Evolutionary conservation across 208 protist species (phyloP).

Genomic region (Leishmania major): DNA sequence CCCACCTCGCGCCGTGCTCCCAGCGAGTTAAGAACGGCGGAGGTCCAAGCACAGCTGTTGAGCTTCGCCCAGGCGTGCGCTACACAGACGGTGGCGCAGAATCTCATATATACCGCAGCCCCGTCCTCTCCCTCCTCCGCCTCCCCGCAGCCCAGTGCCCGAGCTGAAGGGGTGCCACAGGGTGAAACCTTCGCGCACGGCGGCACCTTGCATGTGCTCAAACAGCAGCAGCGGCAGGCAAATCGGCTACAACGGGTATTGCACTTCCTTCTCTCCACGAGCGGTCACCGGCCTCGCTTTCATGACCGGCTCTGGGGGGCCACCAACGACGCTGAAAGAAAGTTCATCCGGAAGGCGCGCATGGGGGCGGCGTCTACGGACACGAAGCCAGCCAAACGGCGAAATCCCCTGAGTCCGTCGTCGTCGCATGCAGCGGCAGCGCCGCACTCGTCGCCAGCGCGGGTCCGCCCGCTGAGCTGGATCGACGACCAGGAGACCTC

Average conservation of each 20-base stretch:
- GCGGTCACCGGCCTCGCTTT: slow-evolving; percentile 10
- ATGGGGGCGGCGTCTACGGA: too few species aligned
- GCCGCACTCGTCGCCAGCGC: background rate
- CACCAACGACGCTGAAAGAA: slow-evolving; percentile 20
- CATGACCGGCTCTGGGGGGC: slow-evolving; percentile 25
- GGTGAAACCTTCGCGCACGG: background rate
- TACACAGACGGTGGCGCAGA: slow-evolving; percentile 13
- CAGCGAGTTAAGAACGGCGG: background rate
- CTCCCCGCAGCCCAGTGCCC: background rate
- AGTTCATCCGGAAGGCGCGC: background rate
- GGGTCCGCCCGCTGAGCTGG: slow-evolving; percentile 31
- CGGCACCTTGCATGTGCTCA: background rate
- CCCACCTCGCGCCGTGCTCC: background rate
- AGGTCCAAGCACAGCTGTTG: slow-evolving; percentile 9
- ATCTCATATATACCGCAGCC: slow-evolving; percentile 16
- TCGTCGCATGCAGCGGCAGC: background rate
- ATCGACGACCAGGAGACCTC: slow-evolving; percentile 24
- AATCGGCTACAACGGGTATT: slow-evolving; percentile 26
- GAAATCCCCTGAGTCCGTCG: background rate
- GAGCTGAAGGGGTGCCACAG: background rate
- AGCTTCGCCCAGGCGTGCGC: slow-evolving; percentile 25
- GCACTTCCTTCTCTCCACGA: slow-evolving; percentile 32
- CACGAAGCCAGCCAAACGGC: slow-evolving; percentile 2
- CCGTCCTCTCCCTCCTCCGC: background rate
- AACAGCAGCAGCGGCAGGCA: slow-evolving; percentile 12